Evolutionary conservation across 2,329 filamentous ascomycete species (phyloP), one percentile per base, ranked within the genome.

Genomic region (Elsinoe perseae): DNA sequence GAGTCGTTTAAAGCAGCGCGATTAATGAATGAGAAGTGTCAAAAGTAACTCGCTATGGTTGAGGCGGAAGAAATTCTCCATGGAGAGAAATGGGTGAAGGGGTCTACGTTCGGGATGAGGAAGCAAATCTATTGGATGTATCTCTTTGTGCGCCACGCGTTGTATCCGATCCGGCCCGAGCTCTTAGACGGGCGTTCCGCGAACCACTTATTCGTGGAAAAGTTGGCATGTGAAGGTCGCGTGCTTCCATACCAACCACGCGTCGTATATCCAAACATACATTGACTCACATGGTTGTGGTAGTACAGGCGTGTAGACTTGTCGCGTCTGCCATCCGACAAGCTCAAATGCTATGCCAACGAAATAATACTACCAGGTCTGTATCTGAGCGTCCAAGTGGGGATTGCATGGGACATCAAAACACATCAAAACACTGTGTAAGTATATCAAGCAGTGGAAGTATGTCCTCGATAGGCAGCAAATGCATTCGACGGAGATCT

Each of bases 21-120:
- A 23, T 34, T 32, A 52, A 18, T 18, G 32, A 23, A n/a, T n/a
- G 48, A 21, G 7, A 18, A 38, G 30, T 36, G 27, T 36, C 20
- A 21, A 16, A 10, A 32, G 28, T 50, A n/a, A 50, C 25, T 50
- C 12, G 16, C 16, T 52, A 30, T 18, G 30, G 20, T 23, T 32
- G 28, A 52, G 48, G 18, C 48, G 48, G 48, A 52, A 52, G 48
- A 52, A 52, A 52, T 52, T 52, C 28, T 18, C 48, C 48, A 38
- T 52, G 48, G 25, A 20, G 21, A 28, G 27, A 32, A 50, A 38
- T 52, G 32, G 48, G 30, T 52, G 48, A 52, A 52, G 9, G 48
- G 48, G 38, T 52, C 48, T 52, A 28, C 44, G 25, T 27, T 38
- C 48, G 48, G 48, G 28, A 52, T 23, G 14, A 34, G 48, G 48